Percentiles rank a stretch among this genome's conserved stretches.
phyloP scores from a whole-genome alignment of 352 stramenopile species.

The Porosira glacialis region DNA sequence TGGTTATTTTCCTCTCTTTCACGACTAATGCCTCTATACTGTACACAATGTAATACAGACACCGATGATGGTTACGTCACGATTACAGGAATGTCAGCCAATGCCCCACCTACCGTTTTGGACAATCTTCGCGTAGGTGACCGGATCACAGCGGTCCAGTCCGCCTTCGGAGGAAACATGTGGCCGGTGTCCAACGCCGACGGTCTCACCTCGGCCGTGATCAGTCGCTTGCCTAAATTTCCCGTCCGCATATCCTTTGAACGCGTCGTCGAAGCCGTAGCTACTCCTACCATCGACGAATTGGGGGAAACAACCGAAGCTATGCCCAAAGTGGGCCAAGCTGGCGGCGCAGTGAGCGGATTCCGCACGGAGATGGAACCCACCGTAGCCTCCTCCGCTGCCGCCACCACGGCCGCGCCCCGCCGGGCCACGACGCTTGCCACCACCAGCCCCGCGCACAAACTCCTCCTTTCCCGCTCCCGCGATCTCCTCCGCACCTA shows the following conservation, averaged over 20 bases:
- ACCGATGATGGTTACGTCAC: too few species aligned
- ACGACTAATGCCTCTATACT: too few species aligned
- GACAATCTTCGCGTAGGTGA: constrained; percentile 67
- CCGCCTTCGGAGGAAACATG: constrained; percentile 65
- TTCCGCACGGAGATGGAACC: constrained; percentile 48
- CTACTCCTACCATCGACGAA: constrained; percentile 2
- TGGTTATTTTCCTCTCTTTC: constrained; percentile 24
- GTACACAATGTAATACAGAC: too few species aligned
- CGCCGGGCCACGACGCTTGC: constrained; percentile 2
- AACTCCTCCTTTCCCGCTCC: constrained; percentile 69
- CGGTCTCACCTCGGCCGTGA: constrained; percentile 74
- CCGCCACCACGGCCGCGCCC: constrained; percentile 14
- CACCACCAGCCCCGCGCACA: constrained; percentile 29
- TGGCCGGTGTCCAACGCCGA: constrained; percentile 78
- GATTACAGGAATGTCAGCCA: constrained; percentile 65
- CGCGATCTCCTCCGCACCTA: constrained; percentile 66
- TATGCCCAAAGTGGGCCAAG: too few species aligned
- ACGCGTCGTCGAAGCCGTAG: constrained; percentile 29
- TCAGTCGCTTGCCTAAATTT: constrained; percentile 68
- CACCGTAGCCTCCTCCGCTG: constrained; percentile 3
- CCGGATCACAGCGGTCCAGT: constrained; percentile 72
- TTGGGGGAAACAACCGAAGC: constrained; percentile 5
- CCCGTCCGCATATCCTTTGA: constrained; percentile 73
- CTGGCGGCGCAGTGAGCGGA: constrained; percentile 41
- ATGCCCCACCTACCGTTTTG: constrained; percentile 54